Base-by-base conservation (phyloP, 78 protist species). In the Acrasis kona region DNA sequence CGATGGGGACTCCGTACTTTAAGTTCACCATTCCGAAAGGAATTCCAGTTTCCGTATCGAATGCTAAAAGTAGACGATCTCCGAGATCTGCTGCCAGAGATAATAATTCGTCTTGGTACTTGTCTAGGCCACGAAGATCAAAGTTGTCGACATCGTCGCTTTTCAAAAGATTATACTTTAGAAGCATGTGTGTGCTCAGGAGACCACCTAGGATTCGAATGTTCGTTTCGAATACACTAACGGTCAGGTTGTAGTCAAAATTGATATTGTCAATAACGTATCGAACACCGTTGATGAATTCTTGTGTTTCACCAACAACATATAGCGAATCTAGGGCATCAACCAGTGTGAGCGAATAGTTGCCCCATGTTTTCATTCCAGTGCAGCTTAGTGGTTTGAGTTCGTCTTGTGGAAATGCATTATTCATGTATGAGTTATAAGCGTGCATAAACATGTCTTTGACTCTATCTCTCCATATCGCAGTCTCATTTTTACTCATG, bases 201-300 rank as follows among this genome's bases (percentile, higher is more conserved):
- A 93, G 80, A 40, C 96, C 98, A 30, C 98, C 98, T 41, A 94
- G 70, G 9, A 80, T 85, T 30, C 98, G 84, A 71, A 94, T 94
- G 79, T 84, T 93, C 27, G 93, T 91, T 82, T 94, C 98, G 70
- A 95, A 95, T 2, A 93, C 96, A 2, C 92, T 85, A 10, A 95
- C 98, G 9, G 70, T 81, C 19, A 77, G 57, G 83, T 93, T 85
- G 0, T 39, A 64, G 66, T 93, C 79, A 31, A 79, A 79, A 38
- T 61, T 5, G 12, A 29, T 39, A 27, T 6, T 41, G 5, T 2
- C 7, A 3, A 10, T 1, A 12, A 80, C 83, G 35, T 1, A 3
- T 34, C 4, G 28, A 5, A 67, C 82, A 31, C n/a, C 37, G 2
- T 19, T 2, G 39, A 71, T 27, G 72, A 75, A 80, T 35, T 77